phyloP scores from a whole-genome alignment of 768 basidiomycete genomes.

The Tylopilus vinaceipallidus region DNA sequence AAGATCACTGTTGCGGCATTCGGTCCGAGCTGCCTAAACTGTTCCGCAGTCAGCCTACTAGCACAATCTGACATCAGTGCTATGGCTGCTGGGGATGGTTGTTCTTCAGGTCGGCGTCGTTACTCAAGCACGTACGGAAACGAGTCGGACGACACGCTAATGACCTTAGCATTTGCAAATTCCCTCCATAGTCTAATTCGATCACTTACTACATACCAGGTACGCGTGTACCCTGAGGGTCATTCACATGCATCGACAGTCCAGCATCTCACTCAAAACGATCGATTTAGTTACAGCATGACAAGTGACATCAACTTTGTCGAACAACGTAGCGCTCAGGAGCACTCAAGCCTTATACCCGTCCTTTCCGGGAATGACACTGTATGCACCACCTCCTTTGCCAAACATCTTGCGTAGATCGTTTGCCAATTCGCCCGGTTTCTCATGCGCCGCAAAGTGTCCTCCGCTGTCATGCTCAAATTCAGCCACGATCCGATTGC shows the following conservation, averaged over 20 bases:
- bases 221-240: background rate
- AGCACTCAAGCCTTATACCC: slow-evolving; percentile 39
- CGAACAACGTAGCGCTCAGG: background rate
- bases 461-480: slow-evolving; percentile 50
- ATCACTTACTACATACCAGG: background rate
- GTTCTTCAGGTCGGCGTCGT: too few relatives aligned
- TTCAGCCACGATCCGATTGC: slow-evolving; percentile 45
- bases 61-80: too few relatives aligned
- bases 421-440: slow-evolving; percentile 43
- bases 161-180: background rate
- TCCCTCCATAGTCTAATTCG: background rate
- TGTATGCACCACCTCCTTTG: slow-evolving; percentile 46
- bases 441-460: slow-evolving; percentile 58
- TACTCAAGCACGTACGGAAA: too few relatives aligned
- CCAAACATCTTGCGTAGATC: slow-evolving; percentile 60
- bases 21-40: too few relatives aligned
- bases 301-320: too few relatives aligned
- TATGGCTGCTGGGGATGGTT: too few relatives aligned
- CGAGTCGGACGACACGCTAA: too few relatives aligned
- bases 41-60: too few relatives aligned
- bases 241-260: background rate
- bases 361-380: slow-evolving; percentile 42
- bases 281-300: background rate
- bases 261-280: background rate
- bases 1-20: too few relatives aligned